Evolutionary conservation across 257 asterid genomes (phyloP).

Genomic region (Salvia miltiorrhiza): DNA sequence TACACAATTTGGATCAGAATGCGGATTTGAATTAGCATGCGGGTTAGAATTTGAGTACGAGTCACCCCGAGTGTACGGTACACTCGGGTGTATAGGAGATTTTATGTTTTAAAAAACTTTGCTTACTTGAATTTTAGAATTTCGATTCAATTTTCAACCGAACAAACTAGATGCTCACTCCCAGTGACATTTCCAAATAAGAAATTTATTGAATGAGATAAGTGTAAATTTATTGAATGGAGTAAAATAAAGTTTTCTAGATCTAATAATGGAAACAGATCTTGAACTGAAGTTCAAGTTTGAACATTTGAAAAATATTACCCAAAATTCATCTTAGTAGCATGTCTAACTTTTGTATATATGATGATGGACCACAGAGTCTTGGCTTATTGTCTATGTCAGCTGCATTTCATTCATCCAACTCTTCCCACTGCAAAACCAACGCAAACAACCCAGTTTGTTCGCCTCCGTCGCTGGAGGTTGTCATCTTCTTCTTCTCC

Average conservation of each 20-base stretch:
- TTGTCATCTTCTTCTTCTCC: conserved; percentile 39
- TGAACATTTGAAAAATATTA: not conserved
- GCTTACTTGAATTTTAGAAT: too few species aligned
- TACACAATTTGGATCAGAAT: too few species aligned
- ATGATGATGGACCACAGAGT: conserved; percentile 29
- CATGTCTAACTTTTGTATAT: not conserved
- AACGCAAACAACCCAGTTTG: conserved; percentile 13
- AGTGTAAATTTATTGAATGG: not conserved
- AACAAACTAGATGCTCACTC: too few species aligned
- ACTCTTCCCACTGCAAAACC: conserved; percentile 19
- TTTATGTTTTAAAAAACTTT: too few species aligned
- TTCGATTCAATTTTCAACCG: too few species aligned
- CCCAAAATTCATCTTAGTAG: not conserved
- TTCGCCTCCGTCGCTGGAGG: conserved; percentile 34
- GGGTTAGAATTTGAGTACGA: too few species aligned
- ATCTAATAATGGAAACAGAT: not conserved
- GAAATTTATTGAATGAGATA: not conserved
- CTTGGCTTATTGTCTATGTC: conserved; percentile 42
- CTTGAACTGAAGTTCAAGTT: not conserved
- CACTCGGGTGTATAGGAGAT: too few species aligned
- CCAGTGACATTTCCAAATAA: not conserved
- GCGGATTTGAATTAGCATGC: too few species aligned
- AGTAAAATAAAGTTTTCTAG: not conserved
- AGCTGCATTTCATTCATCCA: conserved; percentile 28
- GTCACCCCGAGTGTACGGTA: too few species aligned